Evolutionary conservation across 2,329 filamentous ascomycete species (phyloP).

Genomic region (Neospermospora avenae): DNA sequence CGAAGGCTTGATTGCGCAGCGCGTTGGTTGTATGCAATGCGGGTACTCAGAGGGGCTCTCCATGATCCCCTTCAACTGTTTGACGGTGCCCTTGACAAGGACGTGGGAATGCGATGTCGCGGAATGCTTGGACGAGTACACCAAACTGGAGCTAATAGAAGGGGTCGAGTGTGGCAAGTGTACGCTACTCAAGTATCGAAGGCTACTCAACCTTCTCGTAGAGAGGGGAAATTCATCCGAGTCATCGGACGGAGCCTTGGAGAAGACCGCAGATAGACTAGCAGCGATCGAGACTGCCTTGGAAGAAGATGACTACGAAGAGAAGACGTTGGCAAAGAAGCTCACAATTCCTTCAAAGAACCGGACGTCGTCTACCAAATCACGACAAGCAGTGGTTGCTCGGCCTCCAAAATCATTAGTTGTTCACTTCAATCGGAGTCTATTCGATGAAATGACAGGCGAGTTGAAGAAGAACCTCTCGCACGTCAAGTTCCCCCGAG

Average conservation of each 20-base stretch:
- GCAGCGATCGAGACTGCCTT: constrained; percentile 66
- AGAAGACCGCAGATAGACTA: constrained; percentile 51
- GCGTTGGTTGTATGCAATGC: constrained; percentile 82
- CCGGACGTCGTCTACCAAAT: constrained; percentile 77
- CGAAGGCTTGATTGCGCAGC: constrained; percentile 82
- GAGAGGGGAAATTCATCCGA: constrained; percentile 38
- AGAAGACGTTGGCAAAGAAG: constrained; percentile 58
- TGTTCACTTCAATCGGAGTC: constrained; percentile 86
- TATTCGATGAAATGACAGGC: constrained; percentile 82
- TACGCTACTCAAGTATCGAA: constrained; percentile 63
- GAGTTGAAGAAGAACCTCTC: constrained; percentile 80
- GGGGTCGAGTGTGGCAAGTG: constrained; percentile 92
- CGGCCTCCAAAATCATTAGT: constrained; percentile 76
- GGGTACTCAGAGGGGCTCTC: constrained; percentile 85
- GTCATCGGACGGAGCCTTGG: constrained; percentile 21
- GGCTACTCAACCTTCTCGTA: constrained; percentile 47
- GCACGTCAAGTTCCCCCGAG: constrained; percentile 69
- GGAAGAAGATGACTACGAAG: constrained; percentile 76
- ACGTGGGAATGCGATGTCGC: constrained; percentile 65
- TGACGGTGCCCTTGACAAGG: constrained; percentile 77
- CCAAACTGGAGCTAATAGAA: constrained; percentile 77
- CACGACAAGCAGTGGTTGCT: constrained; percentile 82
- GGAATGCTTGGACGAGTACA: constrained; percentile 81
- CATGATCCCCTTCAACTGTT: constrained; percentile 89
- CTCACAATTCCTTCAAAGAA: constrained; percentile 66